A percentile compares a stretch with the other conserved stretches of the same genome.
Evolutionary conservation across 1,284 basidiomycete genomes (phyloP).

Genomic region (Mycena sp.): DNA sequence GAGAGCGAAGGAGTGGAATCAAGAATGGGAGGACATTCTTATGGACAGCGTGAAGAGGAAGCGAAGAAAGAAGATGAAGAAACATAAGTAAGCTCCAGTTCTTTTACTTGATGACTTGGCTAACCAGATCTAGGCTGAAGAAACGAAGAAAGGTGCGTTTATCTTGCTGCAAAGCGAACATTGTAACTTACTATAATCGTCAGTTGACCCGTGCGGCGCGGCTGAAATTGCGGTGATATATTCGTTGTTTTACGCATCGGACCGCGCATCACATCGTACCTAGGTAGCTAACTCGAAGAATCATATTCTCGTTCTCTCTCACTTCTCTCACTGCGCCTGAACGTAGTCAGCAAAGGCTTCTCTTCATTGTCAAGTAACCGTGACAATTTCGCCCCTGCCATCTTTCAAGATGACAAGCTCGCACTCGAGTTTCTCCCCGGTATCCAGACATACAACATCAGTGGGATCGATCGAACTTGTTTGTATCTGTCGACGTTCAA

Average conservation of each 20-base stretch:
- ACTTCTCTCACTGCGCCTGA: background rate
- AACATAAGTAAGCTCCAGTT: slow-evolving; percentile 78
- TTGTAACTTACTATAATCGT: slow-evolving; percentile 20
- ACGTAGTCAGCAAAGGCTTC: background rate
- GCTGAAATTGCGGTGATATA: slow-evolving; percentile 50
- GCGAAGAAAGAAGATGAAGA: slow-evolving; percentile 89
- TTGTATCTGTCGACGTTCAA: slow-evolving; percentile 90
- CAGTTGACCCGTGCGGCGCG: slow-evolving; percentile 54
- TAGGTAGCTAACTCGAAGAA: slow-evolving; percentile 15
- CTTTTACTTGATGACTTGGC: slow-evolving; percentile 29
- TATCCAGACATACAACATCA: slow-evolving; percentile 92
- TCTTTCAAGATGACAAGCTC: slow-evolving; percentile 92
- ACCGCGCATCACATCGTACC: background rate
- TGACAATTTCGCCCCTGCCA: slow-evolving; percentile 87
- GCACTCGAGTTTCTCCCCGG: slow-evolving; percentile 92
- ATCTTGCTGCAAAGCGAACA: background rate
- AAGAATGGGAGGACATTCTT: slow-evolving; percentile 67
- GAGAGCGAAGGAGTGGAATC: slow-evolving; percentile 59
- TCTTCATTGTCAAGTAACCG: slow-evolving; percentile 68
- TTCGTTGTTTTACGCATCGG: slow-evolving; percentile 18
- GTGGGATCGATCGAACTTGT: slow-evolving; percentile 88
- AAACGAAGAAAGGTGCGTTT: slow-evolving; percentile 65
- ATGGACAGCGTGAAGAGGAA: slow-evolving; percentile 86
- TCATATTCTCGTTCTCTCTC: slow-evolving; percentile 18
- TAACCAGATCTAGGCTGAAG: slow-evolving; percentile 55